Base-by-base conservation (phyloP, 164 flowering plant species). In the Aristolochia fimbriata region DNA sequence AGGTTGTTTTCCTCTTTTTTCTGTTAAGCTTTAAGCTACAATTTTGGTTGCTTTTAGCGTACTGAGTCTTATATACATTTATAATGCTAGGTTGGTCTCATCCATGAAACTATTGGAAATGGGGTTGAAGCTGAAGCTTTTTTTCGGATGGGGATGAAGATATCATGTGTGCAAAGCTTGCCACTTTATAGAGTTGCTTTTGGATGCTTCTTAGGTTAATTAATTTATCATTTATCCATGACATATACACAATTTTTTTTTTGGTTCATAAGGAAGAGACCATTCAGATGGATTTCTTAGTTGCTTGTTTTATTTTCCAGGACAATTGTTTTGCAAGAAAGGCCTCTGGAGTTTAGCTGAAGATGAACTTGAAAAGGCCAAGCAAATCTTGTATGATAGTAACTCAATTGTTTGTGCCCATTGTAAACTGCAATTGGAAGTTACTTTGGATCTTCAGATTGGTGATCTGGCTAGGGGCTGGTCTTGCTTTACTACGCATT, bases 101-200 rank as follows among this genome's bases (percentile, higher is more conserved):
- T 91, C 64, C 79, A 85, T 66, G 99, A 88, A 74, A 58, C 76
- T 41, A 70, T 80, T 68, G 99, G 99, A 66, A 78, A 85, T 80
- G 85, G 79, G 33, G 46, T 70, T 48, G 85, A 83, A 62, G 96
- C 99, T 51, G 90, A 91, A 75, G 76, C 78, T 52, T 71, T 79
- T 77, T 73, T 91, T 27, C 46, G 56, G 47, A 78, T 79, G 78
- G 99, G 99, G 57, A 82, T 79, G 70, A 71, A 52, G 50, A 75
- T 94, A 43, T 81, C 96, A 24, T 69, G 58, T 62, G 50, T 60
- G 52, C 86, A 79, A 60, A 74, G 76, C 68, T 77, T 94, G 75
- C 78, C 83, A 45, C 70, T 76, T 51, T 88, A 85, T 74, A 63
- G 15, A 55, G 79, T 76, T 71, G 70, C 82, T n/a, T 94, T 94